Evolutionary conservation across 2,329 filamentous ascomycete species (phyloP).

Genomic region (Hortaea werneckii): DNA sequence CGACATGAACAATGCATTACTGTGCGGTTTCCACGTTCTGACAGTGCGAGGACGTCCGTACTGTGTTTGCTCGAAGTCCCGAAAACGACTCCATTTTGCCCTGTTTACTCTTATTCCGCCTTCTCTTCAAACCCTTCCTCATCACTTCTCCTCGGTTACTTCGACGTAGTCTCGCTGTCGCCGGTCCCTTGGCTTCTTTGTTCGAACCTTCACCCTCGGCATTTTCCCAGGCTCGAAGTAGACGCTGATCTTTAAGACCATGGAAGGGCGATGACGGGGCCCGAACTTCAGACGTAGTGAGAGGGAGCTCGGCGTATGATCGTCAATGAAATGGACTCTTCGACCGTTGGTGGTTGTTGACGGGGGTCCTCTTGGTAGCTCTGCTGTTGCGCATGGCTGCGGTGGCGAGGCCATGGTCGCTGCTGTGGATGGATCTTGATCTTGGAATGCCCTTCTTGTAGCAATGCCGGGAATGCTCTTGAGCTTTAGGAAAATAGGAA

Average conservation of each 20-base stretch:
- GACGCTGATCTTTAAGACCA: conserved; percentile 21
- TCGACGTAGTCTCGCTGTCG: not conserved
- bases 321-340: conserved; percentile 16
- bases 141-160: not conserved
- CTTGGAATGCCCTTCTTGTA: too few species aligned
- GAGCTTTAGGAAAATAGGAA: too few species aligned
- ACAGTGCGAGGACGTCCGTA: too few species aligned
- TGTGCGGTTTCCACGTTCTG: too few species aligned
- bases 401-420: too few species aligned
- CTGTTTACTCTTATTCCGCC: not conserved
- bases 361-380: not conserved
- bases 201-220: conserved; percentile 17
- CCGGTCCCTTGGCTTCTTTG: conserved; percentile 1
- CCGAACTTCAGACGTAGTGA: conserved; percentile 19
- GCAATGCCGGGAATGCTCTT: too few species aligned
- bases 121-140: not conserved
- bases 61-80: too few species aligned
- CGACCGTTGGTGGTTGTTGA: not conserved
- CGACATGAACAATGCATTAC: too few species aligned
- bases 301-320: conserved; percentile 16
- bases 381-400: not conserved
- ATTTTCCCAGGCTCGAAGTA: conserved; percentile 18
- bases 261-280: conserved; percentile 14
- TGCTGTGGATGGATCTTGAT: too few species aligned
- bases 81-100: not conserved